A percentile compares a stretch with the other conserved stretches of the same genome.
Evolutionary conservation across 2,329 filamentous ascomycete species (phyloP).

Genomic region (Hypoxylon sp.): DNA sequence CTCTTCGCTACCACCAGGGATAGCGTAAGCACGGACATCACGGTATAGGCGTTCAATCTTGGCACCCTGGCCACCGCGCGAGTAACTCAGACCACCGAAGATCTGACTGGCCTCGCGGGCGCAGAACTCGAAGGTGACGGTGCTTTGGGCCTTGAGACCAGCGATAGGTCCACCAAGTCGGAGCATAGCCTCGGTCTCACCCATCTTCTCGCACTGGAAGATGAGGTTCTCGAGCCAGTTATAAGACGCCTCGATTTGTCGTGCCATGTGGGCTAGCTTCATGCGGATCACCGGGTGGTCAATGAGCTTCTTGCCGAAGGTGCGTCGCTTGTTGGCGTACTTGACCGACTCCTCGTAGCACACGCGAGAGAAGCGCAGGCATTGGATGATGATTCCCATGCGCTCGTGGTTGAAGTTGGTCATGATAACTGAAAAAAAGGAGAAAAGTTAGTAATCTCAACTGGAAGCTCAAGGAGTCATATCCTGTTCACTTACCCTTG

Average conservation of each 20-base stretch:
- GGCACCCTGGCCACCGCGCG: constrained; percentile 89
- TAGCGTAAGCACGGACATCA: constrained; percentile 94
- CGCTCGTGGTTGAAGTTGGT: constrained; percentile 99
- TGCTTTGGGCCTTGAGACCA: constrained; percentile 90
- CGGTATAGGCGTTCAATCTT: constrained; percentile 96
- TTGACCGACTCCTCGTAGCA: constrained; percentile 97
- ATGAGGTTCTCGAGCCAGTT: constrained; percentile 96
- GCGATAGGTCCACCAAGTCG: constrained; percentile 95
- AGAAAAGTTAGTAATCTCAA: constrained; percentile 7
- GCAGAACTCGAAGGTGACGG: constrained; percentile 96
- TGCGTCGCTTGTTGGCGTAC: constrained; percentile 96
- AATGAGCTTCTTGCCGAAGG: constrained; percentile 95
- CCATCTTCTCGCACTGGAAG: constrained; percentile 93
- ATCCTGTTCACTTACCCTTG: constrained; percentile 64
- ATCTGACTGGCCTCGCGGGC: constrained; percentile 96
- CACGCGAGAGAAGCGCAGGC: constrained; percentile 91
- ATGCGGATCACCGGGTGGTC: constrained; percentile 97
- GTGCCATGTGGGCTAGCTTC: constrained; percentile 97
- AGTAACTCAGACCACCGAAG: constrained; percentile 93
- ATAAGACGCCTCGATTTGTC: constrained; percentile 96
- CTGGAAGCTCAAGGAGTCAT: not conserved
- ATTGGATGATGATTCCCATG: constrained; percentile 98
- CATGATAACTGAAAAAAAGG: constrained; percentile 79
- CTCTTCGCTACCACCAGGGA: constrained; percentile 95
- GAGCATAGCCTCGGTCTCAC: constrained; percentile 93